Evolutionary conservation across 169 alveolate genomes (phyloP).

Genomic region (Plasmodium ovale): DNA sequence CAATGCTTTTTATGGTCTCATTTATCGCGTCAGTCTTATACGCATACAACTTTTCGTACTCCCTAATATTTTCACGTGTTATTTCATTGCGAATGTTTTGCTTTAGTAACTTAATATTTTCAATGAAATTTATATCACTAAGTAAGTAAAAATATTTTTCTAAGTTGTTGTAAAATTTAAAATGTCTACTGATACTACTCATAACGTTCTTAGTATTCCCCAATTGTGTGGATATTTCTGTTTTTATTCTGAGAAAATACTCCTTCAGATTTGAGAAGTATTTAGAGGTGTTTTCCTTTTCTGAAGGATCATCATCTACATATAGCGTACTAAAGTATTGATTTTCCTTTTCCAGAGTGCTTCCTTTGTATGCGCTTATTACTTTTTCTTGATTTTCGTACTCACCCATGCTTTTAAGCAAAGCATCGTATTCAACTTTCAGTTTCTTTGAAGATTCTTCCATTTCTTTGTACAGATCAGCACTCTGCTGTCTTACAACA

Average conservation of each 20-base stretch:
- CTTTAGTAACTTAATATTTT: neutral
- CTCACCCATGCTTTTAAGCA: neutral
- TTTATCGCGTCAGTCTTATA: neutral
- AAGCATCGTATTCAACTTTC: neutral
- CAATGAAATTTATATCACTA: neutral
- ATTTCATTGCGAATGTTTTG: neutral
- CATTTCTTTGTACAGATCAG: neutral
- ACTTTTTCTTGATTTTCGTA: conserved; percentile 9
- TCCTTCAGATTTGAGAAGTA: neutral
- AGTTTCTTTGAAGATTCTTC: neutral
- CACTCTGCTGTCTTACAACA: conserved; percentile 2
- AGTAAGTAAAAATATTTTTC: conserved; percentile 1
- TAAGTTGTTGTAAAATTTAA: conserved; percentile 2
- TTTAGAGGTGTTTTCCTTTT: neutral
- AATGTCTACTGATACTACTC: neutral
- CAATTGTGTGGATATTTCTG: neutral
- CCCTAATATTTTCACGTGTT: neutral
- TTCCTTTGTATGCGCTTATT: neutral
- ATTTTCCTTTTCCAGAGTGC: neutral
- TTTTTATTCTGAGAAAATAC: neutral
- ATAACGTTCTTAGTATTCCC: neutral
- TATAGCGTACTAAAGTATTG: neutral
- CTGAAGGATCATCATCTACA: neutral
- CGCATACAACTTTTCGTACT: neutral
- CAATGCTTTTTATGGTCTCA: neutral